A percentile compares a stretch with the other conserved stretches of the same genome.
Conservation (phyloP, 164 flowering plant species). For the Dillenia suffruticosa region DNA sequence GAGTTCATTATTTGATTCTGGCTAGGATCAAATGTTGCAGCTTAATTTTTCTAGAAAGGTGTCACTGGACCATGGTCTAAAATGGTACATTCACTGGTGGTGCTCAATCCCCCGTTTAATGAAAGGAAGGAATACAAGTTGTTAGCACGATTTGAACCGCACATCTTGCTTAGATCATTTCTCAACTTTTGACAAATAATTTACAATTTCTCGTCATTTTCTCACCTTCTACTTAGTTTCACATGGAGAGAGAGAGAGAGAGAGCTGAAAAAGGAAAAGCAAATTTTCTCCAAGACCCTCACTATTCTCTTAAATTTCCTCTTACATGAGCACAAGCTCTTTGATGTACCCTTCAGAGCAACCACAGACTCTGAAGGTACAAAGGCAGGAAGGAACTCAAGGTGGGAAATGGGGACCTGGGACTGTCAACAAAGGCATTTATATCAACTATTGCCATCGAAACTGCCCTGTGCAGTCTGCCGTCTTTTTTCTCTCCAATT, state of each 20-base stretch:
- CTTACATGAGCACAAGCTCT: slow-evolving; percentile 8
- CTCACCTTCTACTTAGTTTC: not conserved
- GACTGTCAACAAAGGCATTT: not conserved
- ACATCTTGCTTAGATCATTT: no score
- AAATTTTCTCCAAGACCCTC: not conserved
- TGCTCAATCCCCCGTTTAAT: no score
- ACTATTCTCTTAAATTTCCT: not conserved
- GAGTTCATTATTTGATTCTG: no score
- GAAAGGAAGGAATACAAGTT: no score
- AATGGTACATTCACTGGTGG: no score
- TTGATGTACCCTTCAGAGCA: slow-evolving; percentile 1
- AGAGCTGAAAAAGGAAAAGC: slow-evolving; percentile 3
- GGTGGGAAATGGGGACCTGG: slow-evolving; percentile 5
- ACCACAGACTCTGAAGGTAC: slow-evolving; percentile 1
- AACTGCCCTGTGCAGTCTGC: slow-evolving; percentile 57
- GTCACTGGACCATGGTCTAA: no score
- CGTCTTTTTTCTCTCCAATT: slow-evolving; percentile 78
- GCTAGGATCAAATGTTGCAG: no score
- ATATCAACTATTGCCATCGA: slow-evolving; percentile 36
- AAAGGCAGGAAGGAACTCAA: slow-evolving; percentile 2
- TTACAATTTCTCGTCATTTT: slow-evolving; percentile 1
- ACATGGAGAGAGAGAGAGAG: not conserved
- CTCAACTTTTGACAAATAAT: no score
- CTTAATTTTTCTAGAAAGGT: no score
- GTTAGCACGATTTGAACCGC: no score